These are phyloP conservation scores for Nicotiana attenuata DNA, from an alignment of 257 asterid genomes.

Conservation along the genomic window DNA sequence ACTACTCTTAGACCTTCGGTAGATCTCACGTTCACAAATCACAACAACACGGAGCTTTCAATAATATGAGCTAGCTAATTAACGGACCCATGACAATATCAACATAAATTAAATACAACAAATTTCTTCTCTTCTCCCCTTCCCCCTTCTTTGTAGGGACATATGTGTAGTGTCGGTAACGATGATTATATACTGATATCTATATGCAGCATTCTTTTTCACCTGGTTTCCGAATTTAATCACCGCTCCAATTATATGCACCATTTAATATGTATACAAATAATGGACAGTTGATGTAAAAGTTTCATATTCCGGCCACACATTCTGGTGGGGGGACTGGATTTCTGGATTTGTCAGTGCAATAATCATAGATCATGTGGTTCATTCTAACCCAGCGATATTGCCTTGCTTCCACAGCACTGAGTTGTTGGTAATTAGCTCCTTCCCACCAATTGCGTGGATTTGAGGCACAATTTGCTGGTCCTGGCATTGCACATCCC, in stretches of 20 bases:
- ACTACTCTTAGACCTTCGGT: not conserved
- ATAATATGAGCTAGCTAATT: too few species aligned
- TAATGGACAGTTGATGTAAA: not conserved
- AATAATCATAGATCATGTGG: slow-evolving; percentile 78
- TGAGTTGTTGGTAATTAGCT: slow-evolving; percentile 43
- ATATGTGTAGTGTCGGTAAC: not conserved
- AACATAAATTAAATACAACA: not conserved
- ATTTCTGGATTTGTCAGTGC: slow-evolving; percentile 61
- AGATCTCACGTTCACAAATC: not conserved
- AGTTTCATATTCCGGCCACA: slow-evolving; percentile 20
- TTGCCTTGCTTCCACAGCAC: slow-evolving; percentile 38
- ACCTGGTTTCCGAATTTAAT: not conserved
- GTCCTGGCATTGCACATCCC: slow-evolving; percentile 71
- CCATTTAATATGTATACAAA: not conserved
- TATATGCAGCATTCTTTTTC: not conserved
- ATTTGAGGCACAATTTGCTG: slow-evolving; percentile 43
- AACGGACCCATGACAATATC: not conserved
- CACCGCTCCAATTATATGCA: not conserved
- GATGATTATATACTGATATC: not conserved
- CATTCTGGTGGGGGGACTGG: slow-evolving; percentile 53
- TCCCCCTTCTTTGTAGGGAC: not conserved
- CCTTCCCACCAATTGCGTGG: slow-evolving; percentile 83
- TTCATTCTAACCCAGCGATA: slow-evolving; percentile 69
- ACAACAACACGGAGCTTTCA: not conserved
- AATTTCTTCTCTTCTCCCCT: too few species aligned